Percentiles rank a stretch among this genome's conserved stretches.
phyloP scores from a whole-genome alignment of 352 stramenopile species.

The Phytophthora melonis region DNA sequence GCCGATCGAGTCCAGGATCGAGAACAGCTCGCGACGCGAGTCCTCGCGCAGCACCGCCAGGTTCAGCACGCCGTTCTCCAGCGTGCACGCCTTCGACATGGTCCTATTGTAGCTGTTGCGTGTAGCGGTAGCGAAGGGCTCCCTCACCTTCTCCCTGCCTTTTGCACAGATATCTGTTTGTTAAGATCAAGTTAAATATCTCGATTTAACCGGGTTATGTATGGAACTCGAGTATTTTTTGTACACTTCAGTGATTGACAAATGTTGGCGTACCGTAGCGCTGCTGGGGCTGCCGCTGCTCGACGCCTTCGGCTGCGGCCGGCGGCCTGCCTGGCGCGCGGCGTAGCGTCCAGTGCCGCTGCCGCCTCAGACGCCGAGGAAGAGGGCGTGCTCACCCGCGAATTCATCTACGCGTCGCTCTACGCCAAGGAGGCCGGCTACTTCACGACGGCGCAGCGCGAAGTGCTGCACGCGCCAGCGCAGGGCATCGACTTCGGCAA shows the following conservation, averaged over 20 bases:
- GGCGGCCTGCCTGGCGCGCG: neutral
- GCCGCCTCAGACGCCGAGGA: neutral
- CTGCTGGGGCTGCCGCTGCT: too few species aligned
- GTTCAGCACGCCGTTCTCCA: constrained; percentile 89
- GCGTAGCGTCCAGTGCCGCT: neutral
- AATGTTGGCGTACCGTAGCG: too few species aligned
- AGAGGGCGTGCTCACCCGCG: neutral
- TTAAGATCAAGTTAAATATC: too few species aligned
- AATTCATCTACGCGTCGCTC: constrained; percentile 74
- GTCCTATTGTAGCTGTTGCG: neutral
- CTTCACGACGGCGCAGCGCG: constrained; percentile 79
- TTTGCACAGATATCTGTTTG: neutral
- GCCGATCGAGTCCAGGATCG: constrained; percentile 84
- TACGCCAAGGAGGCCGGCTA: constrained; percentile 85
- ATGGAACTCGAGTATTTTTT: too few species aligned
- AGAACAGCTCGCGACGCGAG: constrained; percentile 84
- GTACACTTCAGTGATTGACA: too few species aligned
- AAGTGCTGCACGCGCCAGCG: constrained; percentile 76
- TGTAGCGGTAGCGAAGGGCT: too few species aligned
- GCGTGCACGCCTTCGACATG: constrained; percentile 84
- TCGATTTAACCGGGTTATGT: too few species aligned
- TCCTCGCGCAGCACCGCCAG: constrained; percentile 87
- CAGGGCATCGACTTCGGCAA: constrained; percentile 79
- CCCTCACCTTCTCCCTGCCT: neutral
- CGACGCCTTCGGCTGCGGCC: neutral